Evolutionary conservation across 257 asterid genomes (phyloP), one percentile per base, ranked within the genome.

Genomic region (Misopates orontium): DNA sequence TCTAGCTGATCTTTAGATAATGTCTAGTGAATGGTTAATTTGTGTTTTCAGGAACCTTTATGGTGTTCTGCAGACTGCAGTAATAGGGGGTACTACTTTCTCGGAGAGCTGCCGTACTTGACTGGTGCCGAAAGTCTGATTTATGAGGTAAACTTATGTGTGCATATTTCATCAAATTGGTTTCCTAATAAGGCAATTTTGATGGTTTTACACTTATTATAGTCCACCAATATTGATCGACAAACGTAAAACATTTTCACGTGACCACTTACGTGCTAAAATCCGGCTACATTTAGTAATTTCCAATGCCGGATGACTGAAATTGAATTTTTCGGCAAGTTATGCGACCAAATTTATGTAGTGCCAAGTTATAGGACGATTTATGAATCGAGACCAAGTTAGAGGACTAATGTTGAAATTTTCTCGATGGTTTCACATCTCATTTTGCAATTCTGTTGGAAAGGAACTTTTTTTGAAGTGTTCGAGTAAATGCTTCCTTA

Each of bases 101-200:
- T 94, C 44, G 99, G 99, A 69, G 78, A 90, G 84, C 87, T 94
- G 41, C 99, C 99, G 45, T 94, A 82, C 78, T 81, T 94, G 78
- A 88, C 84, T 65, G 75, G 75, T 39, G 19, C 80, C 0, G 96
- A 79, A 82, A 86, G 93, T 80, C 81, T 94, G 71, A 79, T 84
- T 67, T 94, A 77, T 58, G 99, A 94, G 97, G 99, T 90, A 80
- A 81, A 53, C 47, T 62, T 61, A 5, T 63, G 50, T 73, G 62
- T 60, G 21, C 48, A 52, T 16, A 14, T 25, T 25, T 57, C 24
- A 60, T 67, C 28, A 6, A 32, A 14, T 67, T 47, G 8, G 42
- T 67, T 66, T 25, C 14, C 49, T 6, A 13, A n/a, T 52, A 9
- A 55, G 65, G 64, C 32, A 75, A 32, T 51, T 73, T 31, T 47